Evolutionary conservation across 805 yeast species (phyloP).

Genomic region (Spathaspora boniae): DNA sequence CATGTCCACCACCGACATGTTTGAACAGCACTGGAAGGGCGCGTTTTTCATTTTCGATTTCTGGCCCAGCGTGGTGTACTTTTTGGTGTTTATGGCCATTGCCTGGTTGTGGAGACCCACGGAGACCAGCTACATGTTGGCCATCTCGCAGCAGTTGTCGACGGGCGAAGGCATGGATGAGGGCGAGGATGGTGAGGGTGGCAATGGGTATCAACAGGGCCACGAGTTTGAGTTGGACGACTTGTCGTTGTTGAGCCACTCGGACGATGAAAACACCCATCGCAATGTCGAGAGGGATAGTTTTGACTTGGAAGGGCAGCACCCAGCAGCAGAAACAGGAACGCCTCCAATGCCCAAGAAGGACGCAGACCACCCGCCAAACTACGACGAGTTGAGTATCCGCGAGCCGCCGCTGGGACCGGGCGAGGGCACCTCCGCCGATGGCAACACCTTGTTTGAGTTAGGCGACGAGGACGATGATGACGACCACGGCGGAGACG

Average conservation of each 20-base stretch:
- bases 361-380: conserved; percentile 26
- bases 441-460: conserved; percentile 36
- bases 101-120: conserved; percentile 98
- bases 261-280: conserved; percentile 31
- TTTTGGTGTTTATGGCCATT: conserved; percentile 74
- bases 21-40: conserved; percentile 89
- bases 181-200: conserved; percentile 39
- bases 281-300: conserved; percentile 26
- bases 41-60: conserved; percentile 86
- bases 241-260: conserved; percentile 49
- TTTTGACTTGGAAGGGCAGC: conserved; percentile 29
- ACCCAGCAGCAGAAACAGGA: conserved; percentile 8
- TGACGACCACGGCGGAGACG: conserved; percentile 24
- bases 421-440: conserved; percentile 1
- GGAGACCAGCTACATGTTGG: conserved; percentile 88
- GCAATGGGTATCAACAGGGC: conserved; percentile 31
- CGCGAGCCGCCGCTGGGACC: too few relatives aligned
- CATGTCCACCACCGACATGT: conserved; percentile 68
- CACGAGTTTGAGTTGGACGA: conserved; percentile 61
- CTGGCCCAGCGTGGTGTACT: conserved; percentile 91
- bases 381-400: conserved; percentile 21
- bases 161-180: conserved; percentile 49
- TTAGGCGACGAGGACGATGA: conserved; percentile 36
- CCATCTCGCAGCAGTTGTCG: conserved; percentile 90
- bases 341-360: conserved; percentile 7